These are phyloP conservation scores for Diplocarpon rosae DNA, from an alignment of 2,329 filamentous ascomycete genomes.

Conservation along the genomic window DNA sequence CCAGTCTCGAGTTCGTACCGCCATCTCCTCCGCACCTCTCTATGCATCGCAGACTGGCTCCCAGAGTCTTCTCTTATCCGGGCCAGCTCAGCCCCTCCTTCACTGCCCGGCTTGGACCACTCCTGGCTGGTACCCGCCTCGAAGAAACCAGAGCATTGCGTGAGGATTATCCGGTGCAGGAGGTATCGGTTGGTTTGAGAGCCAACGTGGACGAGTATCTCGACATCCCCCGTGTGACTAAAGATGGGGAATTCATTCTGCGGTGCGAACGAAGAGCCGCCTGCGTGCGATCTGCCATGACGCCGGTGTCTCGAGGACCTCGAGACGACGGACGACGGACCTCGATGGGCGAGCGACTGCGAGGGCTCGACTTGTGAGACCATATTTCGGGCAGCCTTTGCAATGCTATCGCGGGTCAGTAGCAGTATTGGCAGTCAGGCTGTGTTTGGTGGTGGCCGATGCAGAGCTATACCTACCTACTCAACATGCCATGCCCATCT, in stretches of 20 bases:
- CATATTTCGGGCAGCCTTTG: constrained; percentile 32
- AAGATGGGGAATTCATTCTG: constrained; percentile 93
- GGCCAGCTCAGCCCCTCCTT: constrained; percentile 33
- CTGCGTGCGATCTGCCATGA: constrained; percentile 72
- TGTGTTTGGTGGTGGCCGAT: background rate
- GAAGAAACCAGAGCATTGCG: constrained; percentile 89
- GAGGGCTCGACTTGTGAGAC: constrained; percentile 42
- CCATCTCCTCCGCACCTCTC: constrained; percentile 48
- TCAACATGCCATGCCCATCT: no score
- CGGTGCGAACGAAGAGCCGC: constrained; percentile 54
- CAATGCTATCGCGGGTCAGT: constrained; percentile 3
- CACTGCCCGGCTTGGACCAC: constrained; percentile 43
- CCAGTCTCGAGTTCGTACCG: constrained; percentile 79
- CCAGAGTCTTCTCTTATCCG: constrained; percentile 38
- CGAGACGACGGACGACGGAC: constrained; percentile 51
- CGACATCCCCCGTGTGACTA: constrained; percentile 81
- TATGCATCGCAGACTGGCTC: constrained; percentile 27
- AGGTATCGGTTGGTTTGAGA: constrained; percentile 73
- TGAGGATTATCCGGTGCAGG: constrained; percentile 75
- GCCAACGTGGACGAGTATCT: constrained; percentile 66
- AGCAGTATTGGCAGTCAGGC: no score
- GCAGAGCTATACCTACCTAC: background rate
- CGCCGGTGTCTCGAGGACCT: constrained; percentile 49
- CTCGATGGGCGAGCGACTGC: constrained; percentile 46
- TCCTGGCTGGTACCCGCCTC: constrained; percentile 73